Base-by-base conservation (phyloP, 1,139 yeast genomes). In the Saccharomyces hybrid region DNA sequence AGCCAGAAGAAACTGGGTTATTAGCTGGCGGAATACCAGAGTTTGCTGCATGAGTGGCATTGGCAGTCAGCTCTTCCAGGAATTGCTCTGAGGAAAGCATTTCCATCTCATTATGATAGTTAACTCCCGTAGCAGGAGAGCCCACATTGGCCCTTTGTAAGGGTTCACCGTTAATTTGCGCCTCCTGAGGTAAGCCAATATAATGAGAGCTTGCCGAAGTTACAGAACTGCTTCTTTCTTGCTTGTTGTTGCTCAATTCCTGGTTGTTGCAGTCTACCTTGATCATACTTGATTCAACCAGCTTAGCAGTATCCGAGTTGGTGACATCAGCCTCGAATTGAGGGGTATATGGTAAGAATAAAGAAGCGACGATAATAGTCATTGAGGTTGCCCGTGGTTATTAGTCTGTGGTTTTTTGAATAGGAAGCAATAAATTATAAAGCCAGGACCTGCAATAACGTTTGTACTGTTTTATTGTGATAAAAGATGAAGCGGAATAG, bases 281-380 rank as follows among this genome's bases (percentile, higher is more conserved):
- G 23, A 59, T 60, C 47, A 61, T 51, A 32, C 53, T 54, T 8
- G 63, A 55, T 46, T 64, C 66, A 4, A 57, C 59, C 49, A 64
- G 51, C 8, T 57, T 62, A 20, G 59, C 63, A 7, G 61, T 53
- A 8, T 64, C 66, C 5, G 56, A 60, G 23, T 59, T 60, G 23
- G 63, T 55, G 5, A 61, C 60, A 27, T 61, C 61, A 20, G 67
- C 55, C 51, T 67, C 71, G 52, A 69, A 69, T 52, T 68, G 70
- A 11, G 72, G 72, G 52, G 66, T 67, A 51, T 67, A 60, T 3
- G 72, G 72, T 44, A 69, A 58, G 54, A 67, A 68, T 50, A 69
- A 55, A 13, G 72, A 64, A 13, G 71, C 71, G 26, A 69, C 62
- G 32, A 69, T 65, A 27, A 69, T 61, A 20, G 66, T 66, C 71